phyloP scores from a whole-genome alignment of 2,329 filamentous ascomycete genomes.

The Anthostomella pinea region DNA sequence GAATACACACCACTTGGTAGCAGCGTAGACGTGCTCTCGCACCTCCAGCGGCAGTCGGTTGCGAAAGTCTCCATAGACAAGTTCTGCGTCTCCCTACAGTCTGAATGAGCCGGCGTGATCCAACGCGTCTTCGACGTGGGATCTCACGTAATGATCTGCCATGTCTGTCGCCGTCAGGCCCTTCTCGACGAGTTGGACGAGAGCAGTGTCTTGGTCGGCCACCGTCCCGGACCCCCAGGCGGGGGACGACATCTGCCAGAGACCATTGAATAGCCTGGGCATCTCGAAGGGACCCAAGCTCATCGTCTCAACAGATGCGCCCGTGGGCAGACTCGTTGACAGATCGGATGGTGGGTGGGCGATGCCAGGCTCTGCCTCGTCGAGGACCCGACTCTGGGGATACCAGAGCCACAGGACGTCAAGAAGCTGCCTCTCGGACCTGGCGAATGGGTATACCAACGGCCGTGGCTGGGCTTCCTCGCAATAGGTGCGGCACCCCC shows the following conservation, averaged over 20 bases:
- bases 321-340: neutral
- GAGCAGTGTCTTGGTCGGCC: slow-evolving; percentile 24
- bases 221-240: slow-evolving; percentile 29
- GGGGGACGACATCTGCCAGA: slow-evolving; percentile 31
- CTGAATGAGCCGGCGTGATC: neutral
- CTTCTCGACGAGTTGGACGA: slow-evolving; percentile 21
- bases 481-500: slow-evolving; percentile 26
- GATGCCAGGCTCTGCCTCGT: too few relatives aligned
- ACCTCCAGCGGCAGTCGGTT: slow-evolving; percentile 22
- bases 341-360: neutral
- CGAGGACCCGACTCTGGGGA: too few relatives aligned
- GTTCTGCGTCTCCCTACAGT: slow-evolving; percentile 33
- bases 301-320: slow-evolving; percentile 17
- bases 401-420: slow-evolving; percentile 29
- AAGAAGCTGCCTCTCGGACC: slow-evolving; percentile 31
- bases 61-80: slow-evolving; percentile 33
- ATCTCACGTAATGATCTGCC: slow-evolving; percentile 37
- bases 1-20: slow-evolving; percentile 37
- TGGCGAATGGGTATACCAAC: slow-evolving; percentile 24
- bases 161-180: slow-evolving; percentile 33
- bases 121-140: too few relatives aligned
- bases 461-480: slow-evolving; percentile 4
- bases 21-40: slow-evolving; percentile 26
- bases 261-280: slow-evolving; percentile 27
- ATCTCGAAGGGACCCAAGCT: slow-evolving; percentile 19